Evolutionary conservation across 1,284 basidiomycete genomes (phyloP).

Genomic region (Sanghuangporus weigelae): DNA sequence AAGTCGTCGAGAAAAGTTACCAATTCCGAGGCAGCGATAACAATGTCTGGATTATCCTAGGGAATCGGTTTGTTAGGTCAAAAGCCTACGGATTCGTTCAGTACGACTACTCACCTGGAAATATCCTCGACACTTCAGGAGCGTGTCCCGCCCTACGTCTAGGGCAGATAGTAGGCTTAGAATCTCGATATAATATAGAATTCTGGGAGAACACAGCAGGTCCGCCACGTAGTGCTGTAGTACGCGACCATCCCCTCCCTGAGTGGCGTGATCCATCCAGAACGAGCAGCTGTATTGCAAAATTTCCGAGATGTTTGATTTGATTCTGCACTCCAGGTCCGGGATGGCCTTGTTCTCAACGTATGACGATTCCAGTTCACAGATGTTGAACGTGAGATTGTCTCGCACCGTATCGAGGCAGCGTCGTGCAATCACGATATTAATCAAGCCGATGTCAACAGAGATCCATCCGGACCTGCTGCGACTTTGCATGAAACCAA

Average conservation of each 20-base stretch:
- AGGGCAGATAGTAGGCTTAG: neutral
- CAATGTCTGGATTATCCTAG: neutral
- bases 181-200: neutral
- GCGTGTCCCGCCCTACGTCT: neutral
- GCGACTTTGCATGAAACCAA: constrained; percentile 14
- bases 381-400: constrained; percentile 33
- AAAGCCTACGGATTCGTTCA: neutral
- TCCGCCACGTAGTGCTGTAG: neutral
- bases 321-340: constrained; percentile 15
- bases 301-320: neutral
- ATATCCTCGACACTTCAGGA: neutral
- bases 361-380: constrained; percentile 26
- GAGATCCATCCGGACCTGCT: constrained; percentile 22
- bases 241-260: neutral
- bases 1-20: neutral
- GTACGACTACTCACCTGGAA: neutral
- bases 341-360: constrained; percentile 22
- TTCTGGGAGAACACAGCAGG: neutral
- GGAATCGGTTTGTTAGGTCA: neutral
- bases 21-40: neutral
- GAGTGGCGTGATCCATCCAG: neutral
- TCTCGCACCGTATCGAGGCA: constrained; percentile 27
- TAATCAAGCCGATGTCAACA: neutral
- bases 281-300: neutral
- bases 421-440: neutral